phyloP scores from a whole-genome alignment of 495 filamentous ascomycete species.

The Tetracladium setigerum region DNA sequence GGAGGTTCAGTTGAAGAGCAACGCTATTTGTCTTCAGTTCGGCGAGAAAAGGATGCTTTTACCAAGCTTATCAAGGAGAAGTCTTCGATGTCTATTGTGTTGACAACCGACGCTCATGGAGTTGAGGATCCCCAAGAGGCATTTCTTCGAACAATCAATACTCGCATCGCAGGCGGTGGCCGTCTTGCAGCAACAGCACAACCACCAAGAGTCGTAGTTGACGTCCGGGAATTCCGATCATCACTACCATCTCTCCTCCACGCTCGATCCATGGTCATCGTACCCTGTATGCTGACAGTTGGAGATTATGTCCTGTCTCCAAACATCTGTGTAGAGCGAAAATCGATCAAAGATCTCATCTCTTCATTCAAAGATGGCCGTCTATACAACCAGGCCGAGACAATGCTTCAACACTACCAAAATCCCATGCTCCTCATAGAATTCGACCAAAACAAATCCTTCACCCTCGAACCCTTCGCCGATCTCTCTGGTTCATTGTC shows the following conservation, averaged over 20 bases:
- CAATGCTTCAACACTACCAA: constrained; percentile 90
- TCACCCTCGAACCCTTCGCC: constrained; percentile 90
- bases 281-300: constrained; percentile 93
- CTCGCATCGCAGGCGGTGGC: constrained; percentile 90
- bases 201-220: constrained; percentile 89
- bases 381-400: constrained; percentile 86
- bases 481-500: constrained; percentile 63
- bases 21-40: constrained; percentile 79
- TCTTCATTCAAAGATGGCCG: constrained; percentile 84
- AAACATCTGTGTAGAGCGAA: constrained; percentile 87
- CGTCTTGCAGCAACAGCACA: constrained; percentile 78
- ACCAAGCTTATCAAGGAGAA: constrained; percentile 90
- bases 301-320: constrained; percentile 94
- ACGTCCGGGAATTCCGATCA: constrained; percentile 92
- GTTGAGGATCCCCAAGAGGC: constrained; percentile 81
- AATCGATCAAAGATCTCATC: constrained; percentile 86
- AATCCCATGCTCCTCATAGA: constrained; percentile 89
- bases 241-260: constrained; percentile 88
- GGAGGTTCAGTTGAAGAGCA: constrained; percentile 93
- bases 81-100: constrained; percentile 81
- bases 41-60: constrained; percentile 92
- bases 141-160: constrained; percentile 93
- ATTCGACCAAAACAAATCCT: constrained; percentile 95
- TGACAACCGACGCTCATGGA: constrained; percentile 63
- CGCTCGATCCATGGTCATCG: constrained; percentile 72